Base-by-base conservation (phyloP, 306 rosid species). In the Datisca glomerata region DNA sequence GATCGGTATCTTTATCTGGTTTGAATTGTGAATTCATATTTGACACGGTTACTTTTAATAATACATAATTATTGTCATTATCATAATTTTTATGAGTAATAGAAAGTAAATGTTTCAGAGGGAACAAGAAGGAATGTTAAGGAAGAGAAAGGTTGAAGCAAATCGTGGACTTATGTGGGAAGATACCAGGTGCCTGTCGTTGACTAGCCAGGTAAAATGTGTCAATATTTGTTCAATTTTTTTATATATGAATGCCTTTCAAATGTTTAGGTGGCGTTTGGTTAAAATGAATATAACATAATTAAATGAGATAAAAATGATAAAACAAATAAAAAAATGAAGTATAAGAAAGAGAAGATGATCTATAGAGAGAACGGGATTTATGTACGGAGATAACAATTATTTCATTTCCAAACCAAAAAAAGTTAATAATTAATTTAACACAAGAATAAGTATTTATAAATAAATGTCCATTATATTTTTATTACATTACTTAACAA, bases 121-220 rank as follows among this genome's bases (percentile, higher is more conserved):
- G 56, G 96, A 86, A 58, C 94, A 86, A 17, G 81, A 82, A 60
- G 82, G 43, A 53, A 76, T 52, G 10, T 12, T 79, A n/a, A 45
- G 41, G 41, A 24, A 43, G 48, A 68, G 50, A 45, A 15, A 66
- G 7, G 18, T 27, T 24, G 27, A 18, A 12, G 77, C 67, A 55
- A 59, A 68, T 17, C 81, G 93, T 2, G 68, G 81, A 17, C 81
- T 86, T 54, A 66, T 76, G 15, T 86, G 94, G 94, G 81, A 74
- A 29, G 93, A 85, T 57, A 85, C 93, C 0, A 75, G 75, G 45
- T 66, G 51, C 21, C 80, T 85, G 96, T 65, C 81, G 0, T 64
- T 80, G 55, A 80, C 87, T 18, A 42, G 24, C 18, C 57, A 81
- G 77, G 95, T 84, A 68, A 1, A 17, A 21, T 41, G 6, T 3